Evolutionary conservation across 2,329 filamentous ascomycete genomes (phyloP).

Genomic region (Leptographium wingfieldii): DNA sequence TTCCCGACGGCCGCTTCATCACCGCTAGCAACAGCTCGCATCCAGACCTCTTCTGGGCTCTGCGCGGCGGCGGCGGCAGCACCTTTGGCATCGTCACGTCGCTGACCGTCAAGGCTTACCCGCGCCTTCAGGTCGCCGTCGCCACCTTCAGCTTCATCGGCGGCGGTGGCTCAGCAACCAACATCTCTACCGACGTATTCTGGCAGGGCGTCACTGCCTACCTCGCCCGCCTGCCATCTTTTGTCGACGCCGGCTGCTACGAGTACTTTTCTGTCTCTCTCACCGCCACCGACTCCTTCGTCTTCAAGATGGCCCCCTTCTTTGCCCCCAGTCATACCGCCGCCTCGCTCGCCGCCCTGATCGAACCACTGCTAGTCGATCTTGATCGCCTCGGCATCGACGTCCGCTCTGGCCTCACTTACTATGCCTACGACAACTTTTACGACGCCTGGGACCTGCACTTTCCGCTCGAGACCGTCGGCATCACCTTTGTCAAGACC

Average conservation of each 20-base stretch:
- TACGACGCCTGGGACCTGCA: conserved; percentile 32
- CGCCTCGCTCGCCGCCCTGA: conserved; percentile 12
- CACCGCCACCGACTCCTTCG: conserved; percentile 10
- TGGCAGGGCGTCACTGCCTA: conserved; percentile 20
- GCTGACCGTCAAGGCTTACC: conserved; percentile 11
- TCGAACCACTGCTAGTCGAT: conserved; percentile 15
- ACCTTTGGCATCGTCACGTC: conserved; percentile 26
- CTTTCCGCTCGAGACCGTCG: conserved; percentile 25
- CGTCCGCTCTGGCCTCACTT: conserved; percentile 8
- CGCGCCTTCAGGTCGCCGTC: conserved; percentile 12
- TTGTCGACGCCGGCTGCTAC: conserved; percentile 18
- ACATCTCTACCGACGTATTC: conserved; percentile 29
- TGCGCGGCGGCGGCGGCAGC: conserved; percentile 30
- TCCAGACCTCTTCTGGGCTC: conserved; percentile 36
- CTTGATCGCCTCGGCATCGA: conserved; percentile 14
- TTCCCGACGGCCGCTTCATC: conserved; percentile 29
- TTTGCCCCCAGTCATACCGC: conserved; percentile 14
- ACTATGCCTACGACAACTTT: conserved; percentile 23
- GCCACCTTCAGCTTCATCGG: conserved; percentile 14
- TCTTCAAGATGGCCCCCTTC: conserved; percentile 17
- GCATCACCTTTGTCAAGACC: conserved; percentile 11
- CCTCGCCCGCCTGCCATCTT: conserved; percentile 17
- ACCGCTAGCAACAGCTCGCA: conserved; percentile 27
- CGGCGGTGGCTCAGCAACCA: conserved; percentile 17
- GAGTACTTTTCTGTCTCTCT: conserved; percentile 18